Evolutionary conservation across 2,329 filamentous ascomycete species (phyloP).

Genomic region (Diaporthe amygdali): DNA sequence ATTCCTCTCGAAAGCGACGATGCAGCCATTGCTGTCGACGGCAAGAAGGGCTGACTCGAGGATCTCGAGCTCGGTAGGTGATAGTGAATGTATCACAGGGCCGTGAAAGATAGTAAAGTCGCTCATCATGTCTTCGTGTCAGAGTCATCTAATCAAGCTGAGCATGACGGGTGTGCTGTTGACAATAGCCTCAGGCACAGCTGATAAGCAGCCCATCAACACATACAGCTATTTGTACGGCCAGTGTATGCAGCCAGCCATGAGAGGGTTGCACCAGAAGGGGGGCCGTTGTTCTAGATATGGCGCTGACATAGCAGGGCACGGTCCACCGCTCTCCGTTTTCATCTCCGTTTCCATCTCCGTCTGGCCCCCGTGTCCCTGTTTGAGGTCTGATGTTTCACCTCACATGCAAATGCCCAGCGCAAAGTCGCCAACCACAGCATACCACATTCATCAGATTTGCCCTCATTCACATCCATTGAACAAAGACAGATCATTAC

Average conservation of each 20-base stretch:
- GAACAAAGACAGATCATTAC: neutral
- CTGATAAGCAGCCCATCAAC: neutral
- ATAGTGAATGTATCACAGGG: conserved; percentile 19
- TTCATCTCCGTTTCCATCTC: neutral
- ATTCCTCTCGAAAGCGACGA: conserved; percentile 32
- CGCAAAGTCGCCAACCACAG: neutral
- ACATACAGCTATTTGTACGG: no score
- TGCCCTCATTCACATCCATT: neutral
- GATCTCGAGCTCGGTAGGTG: conserved; percentile 17
- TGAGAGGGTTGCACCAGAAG: neutral
- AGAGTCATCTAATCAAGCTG: neutral
- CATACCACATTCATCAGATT: neutral
- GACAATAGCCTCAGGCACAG: neutral
- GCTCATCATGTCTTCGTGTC: neutral
- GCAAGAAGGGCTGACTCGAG: conserved; percentile 22
- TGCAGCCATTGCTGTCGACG: conserved; percentile 32
- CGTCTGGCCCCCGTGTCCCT: neutral
- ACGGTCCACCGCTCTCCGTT: neutral
- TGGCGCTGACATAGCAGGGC: neutral
- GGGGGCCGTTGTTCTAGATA: neutral
- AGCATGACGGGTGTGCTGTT: neutral
- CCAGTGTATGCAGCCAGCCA: neutral
- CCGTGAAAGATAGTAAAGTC: conserved; percentile 13
- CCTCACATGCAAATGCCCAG: no score
- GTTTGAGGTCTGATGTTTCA: conserved; percentile 7